These are phyloP conservation scores for Leptodermis oblonga DNA, from an alignment of 257 asterid species.

Conservation along the genomic window DNA sequence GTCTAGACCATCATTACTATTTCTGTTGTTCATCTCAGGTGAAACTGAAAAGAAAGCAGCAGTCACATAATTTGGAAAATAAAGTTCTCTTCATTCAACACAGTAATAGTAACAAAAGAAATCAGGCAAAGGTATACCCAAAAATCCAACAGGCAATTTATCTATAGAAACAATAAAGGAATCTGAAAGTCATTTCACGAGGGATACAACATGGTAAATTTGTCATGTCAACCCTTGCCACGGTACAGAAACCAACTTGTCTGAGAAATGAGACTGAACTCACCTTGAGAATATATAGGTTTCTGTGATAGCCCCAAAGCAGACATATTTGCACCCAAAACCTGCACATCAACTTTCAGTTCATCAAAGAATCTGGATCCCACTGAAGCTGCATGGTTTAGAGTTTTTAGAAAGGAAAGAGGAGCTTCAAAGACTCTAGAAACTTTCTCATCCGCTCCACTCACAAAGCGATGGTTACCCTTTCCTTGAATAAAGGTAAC, in stretches of 20 bases:
- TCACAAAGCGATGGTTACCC: conserved; percentile 82
- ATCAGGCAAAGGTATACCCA: background rate
- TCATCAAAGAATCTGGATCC: conserved; percentile 42
- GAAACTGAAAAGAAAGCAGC: conserved; percentile 38
- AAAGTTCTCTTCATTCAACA: background rate
- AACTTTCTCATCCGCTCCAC: conserved; percentile 98
- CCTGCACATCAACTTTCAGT: conserved; percentile 61
- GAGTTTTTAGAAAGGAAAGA: conserved; percentile 77
- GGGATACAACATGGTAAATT: background rate
- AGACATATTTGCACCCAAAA: conserved; percentile 97
- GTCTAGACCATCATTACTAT: conserved; percentile 57
- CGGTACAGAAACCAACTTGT: background rate
- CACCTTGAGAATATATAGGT: conserved; percentile 88
- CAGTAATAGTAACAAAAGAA: background rate
- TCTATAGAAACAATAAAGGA: background rate
- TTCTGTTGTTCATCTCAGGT: conserved; percentile 41
- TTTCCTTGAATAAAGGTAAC: conserved; percentile 67
- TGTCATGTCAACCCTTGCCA: background rate
- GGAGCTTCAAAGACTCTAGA: conserved; percentile 95
- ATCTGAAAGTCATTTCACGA: background rate
- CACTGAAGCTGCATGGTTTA: conserved; percentile 51
- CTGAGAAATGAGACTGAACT: conserved; percentile 11
- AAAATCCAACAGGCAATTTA: too few relatives aligned
- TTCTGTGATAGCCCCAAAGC: conserved; percentile 96
- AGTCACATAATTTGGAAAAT: background rate